Conservation (phyloP, 495 filamentous ascomycete genomes). For the Cryomyces minteri region DNA sequence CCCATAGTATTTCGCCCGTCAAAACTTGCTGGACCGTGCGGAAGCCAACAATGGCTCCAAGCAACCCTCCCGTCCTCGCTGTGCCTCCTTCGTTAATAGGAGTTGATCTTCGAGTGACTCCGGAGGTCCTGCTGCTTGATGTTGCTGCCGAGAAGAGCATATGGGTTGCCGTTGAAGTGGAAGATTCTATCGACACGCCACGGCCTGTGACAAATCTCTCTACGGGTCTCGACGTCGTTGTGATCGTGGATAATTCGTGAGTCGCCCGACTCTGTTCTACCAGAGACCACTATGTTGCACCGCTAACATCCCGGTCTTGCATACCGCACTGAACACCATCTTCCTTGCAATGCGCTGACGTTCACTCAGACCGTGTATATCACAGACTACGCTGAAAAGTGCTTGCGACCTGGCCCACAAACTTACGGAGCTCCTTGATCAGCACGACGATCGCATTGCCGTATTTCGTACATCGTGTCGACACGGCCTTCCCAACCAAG, state of each 20-base stretch:
- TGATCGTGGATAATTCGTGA: constrained; percentile 1
- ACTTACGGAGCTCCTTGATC: background rate
- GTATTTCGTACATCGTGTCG: constrained; percentile 1
- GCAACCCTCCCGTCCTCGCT: no score
- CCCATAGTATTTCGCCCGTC: no score
- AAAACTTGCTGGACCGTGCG: no score
- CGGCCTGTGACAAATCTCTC: background rate
- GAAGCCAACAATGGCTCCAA: no score
- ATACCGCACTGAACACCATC: background rate
- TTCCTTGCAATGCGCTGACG: background rate
- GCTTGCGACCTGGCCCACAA: background rate
- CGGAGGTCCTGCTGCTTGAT: background rate
- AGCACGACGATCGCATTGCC: constrained; percentile 1
- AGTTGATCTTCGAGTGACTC: background rate
- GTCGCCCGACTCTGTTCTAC: background rate
- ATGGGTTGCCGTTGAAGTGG: background rate
- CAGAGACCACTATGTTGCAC: background rate
- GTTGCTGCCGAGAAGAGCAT: background rate
- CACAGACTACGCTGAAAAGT: background rate
- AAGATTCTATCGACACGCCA: background rate
- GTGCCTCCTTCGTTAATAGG: no score
- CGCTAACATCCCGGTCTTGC: background rate
- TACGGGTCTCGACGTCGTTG: background rate
- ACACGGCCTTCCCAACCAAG: background rate
- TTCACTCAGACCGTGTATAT: background rate